These are phyloP conservation scores for Dimocarpus longan DNA, from an alignment of 345 rosid genomes.

Conservation along the genomic window DNA sequence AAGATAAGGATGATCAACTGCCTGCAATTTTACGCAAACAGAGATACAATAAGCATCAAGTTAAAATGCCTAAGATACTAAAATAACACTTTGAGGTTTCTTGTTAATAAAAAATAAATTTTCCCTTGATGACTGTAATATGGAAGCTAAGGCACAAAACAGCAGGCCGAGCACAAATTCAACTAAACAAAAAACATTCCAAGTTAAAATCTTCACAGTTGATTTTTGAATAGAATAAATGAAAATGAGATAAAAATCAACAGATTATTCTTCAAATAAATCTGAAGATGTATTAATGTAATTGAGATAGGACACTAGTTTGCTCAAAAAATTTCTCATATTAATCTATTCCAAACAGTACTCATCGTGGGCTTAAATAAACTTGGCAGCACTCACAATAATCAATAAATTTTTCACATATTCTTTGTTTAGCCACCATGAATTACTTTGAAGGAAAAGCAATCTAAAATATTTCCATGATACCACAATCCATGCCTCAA, in stretches of 20 bases:
- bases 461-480: not conserved
- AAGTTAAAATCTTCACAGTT: not conserved
- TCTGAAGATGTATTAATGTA: too few species aligned
- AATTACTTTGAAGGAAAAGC: not conserved
- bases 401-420: too few species aligned
- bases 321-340: too few species aligned
- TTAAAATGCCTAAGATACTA: not conserved
- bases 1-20: constrained; percentile 98
- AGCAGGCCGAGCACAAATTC: not conserved
- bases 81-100: not conserved
- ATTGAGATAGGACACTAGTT: too few species aligned
- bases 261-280: too few species aligned
- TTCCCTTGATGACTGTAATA: not conserved
- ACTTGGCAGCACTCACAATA: too few species aligned
- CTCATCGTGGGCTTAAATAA: too few species aligned
- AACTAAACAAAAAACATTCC: not conserved
- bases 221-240: too few species aligned
- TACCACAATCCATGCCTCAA: not conserved
- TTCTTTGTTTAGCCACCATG: too few species aligned
- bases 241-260: too few species aligned
- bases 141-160: not conserved
- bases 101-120: not conserved
- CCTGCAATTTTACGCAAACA: constrained; percentile 52
- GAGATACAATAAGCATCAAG: constrained; percentile 23
- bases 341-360: too few species aligned